A percentile compares a stretch with the other conserved stretches of the same genome.
phyloP scores from a whole-genome alignment of 352 stramenopile species.

The Globisporangium paroecandrum region DNA sequence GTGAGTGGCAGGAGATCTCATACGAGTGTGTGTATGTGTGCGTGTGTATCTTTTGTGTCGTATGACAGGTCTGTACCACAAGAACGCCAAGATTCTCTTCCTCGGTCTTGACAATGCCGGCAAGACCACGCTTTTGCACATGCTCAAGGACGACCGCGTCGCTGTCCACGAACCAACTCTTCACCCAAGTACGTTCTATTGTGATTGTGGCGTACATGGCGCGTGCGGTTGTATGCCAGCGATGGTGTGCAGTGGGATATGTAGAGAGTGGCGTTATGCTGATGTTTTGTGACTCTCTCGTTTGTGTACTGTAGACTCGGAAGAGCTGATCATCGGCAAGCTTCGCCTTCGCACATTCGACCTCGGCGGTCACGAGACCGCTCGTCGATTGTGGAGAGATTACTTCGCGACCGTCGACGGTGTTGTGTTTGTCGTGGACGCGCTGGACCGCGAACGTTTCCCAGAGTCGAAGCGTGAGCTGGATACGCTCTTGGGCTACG shows the following conservation, averaged over 20 bases:
- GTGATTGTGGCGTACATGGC: not conserved
- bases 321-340: slow-evolving; percentile 94
- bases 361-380: slow-evolving; percentile 98
- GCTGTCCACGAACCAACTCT: slow-evolving; percentile 95
- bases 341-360: slow-evolving; percentile 99
- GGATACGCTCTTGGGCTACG: slow-evolving; percentile 95
- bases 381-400: slow-evolving; percentile 97
- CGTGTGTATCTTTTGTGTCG: not conserved
- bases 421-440: slow-evolving; percentile 99
- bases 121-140: slow-evolving; percentile 99
- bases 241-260: not conserved
- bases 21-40: not conserved
- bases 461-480: slow-evolving; percentile 99
- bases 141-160: slow-evolving; percentile 99
- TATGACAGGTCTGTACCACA: slow-evolving; percentile 97
- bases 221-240: not conserved
- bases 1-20: not conserved
- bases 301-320: slow-evolving; percentile 57
- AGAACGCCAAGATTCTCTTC: slow-evolving; percentile 99
- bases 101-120: slow-evolving; percentile 99
- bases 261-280: not conserved
- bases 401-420: slow-evolving; percentile 99
- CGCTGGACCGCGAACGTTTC: slow-evolving; percentile 97
- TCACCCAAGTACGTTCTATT: slow-evolving; percentile 84
- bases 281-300: not conserved